Evolutionary conservation across 768 basidiomycete genomes (phyloP).

Genomic region (Dioszegia crocea): DNA sequence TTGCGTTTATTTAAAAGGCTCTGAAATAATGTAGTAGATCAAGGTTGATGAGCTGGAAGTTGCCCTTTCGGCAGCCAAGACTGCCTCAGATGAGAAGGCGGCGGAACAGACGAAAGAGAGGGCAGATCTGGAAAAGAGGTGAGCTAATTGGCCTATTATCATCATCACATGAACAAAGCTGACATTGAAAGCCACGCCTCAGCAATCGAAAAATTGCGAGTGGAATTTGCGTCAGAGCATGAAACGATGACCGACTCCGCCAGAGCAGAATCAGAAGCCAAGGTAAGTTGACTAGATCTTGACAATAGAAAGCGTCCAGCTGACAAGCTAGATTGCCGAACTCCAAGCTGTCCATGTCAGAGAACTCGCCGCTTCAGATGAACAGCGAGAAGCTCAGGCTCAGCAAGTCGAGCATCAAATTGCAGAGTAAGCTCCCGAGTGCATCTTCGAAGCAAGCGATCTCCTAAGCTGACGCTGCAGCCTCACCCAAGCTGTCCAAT

Average conservation of each 20-base stretch:
- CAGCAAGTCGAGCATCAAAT: constrained; percentile 12
- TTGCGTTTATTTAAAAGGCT: neutral
- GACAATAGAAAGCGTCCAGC: neutral
- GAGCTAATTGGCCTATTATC: neutral
- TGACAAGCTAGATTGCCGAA: constrained; percentile 9
- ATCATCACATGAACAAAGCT: neutral
- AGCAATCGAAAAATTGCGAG: neutral
- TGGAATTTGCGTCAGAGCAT: neutral
- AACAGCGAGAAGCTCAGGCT: constrained; percentile 8
- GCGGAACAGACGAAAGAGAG: constrained; percentile 13
- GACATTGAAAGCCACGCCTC: constrained; percentile 9
- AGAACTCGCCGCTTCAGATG: constrained; percentile 15
- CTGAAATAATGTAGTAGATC: constrained; percentile 4
- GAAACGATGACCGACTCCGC: neutral
- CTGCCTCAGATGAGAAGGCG: constrained; percentile 13
- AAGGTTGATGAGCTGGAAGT: constrained; percentile 11
- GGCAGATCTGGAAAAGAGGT: constrained; percentile 22
- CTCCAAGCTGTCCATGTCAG: constrained; percentile 14
- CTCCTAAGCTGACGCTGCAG: neutral
- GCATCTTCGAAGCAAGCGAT: neutral
- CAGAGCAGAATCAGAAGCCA: neutral
- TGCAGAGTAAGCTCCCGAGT: constrained; percentile 9
- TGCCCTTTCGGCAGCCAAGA: constrained; percentile 9
- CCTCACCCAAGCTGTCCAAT: neutral
- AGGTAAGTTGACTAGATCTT: neutral